These are phyloP conservation scores for Kodamaea leandrae DNA, from an alignment of 805 yeast species.

Conservation along the genomic window DNA sequence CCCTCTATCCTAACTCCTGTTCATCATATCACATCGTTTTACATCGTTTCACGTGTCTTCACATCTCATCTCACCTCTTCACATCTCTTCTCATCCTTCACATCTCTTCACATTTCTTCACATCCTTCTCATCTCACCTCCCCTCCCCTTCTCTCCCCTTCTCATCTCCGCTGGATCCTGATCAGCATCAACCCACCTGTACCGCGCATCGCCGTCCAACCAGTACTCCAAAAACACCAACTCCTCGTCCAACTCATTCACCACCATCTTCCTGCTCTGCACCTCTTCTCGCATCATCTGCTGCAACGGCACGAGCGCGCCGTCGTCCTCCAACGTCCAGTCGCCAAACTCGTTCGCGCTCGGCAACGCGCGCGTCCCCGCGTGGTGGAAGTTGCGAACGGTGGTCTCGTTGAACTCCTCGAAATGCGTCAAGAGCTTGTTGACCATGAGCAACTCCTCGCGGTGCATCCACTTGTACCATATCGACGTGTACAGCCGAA, in stretches of 20 bases:
- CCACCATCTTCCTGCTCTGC: constrained; percentile 30
- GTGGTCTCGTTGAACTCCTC: constrained; percentile 45
- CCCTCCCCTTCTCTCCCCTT: background rate
- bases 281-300: constrained; percentile 19
- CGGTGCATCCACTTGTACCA: constrained; percentile 27
- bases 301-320: constrained; percentile 3
- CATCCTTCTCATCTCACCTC: background rate
- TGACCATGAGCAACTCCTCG: constrained; percentile 30
- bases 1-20: too few species aligned
- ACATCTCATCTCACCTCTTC: too few species aligned
- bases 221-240: constrained; percentile 36
- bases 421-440: constrained; percentile 36
- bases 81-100: too few species aligned
- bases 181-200: constrained; percentile 45
- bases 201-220: constrained; percentile 35
- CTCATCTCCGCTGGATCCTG: constrained; percentile 44
- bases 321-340: constrained; percentile 21
- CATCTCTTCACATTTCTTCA: background rate
- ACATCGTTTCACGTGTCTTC: too few species aligned
- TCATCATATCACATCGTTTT: too few species aligned
- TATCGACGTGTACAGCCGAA: constrained; percentile 28
- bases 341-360: constrained; percentile 14
- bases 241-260: constrained; percentile 37
- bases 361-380: constrained; percentile 22
- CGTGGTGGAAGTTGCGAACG: constrained; percentile 37